Conservation (phyloP, 176 grass and related monocot genomes). For the Aegilops sharonensis region DNA sequence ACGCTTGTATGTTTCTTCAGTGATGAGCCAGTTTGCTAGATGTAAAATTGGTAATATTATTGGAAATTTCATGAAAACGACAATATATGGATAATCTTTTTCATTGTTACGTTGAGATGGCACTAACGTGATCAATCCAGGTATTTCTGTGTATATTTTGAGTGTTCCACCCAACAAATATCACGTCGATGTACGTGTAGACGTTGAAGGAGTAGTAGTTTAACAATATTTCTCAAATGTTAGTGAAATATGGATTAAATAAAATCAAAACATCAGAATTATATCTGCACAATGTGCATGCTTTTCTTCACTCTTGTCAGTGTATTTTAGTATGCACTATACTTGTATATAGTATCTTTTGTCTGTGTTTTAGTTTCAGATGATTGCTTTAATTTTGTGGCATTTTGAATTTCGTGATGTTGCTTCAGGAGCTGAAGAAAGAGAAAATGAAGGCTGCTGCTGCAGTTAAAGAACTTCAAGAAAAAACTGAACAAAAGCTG, state of each 20-base stretch:
- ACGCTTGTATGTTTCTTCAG: not conserved
- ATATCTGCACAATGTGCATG: not conserved
- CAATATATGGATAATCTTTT: not conserved
- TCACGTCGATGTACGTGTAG: not conserved
- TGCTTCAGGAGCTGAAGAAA: conserved; percentile 84
- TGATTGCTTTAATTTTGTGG: not conserved
- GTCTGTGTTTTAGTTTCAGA: conserved; percentile 11
- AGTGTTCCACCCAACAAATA: not conserved
- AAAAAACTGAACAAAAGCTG: conserved; percentile 73
- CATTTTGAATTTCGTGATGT: conserved; percentile 28
- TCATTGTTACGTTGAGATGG: not conserved
- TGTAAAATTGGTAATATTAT: not conserved
- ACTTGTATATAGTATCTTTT: not conserved
- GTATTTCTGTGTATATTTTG: not conserved
- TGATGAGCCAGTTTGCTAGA: conserved; percentile 23
- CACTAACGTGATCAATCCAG: not conserved
- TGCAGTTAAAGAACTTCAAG: conserved; percentile 64
- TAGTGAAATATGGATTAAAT: conserved; percentile 10
- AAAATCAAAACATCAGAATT: not conserved
- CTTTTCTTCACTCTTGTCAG: not conserved
- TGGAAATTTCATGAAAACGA: not conserved
- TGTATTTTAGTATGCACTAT: not conserved
- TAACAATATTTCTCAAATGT: conserved; percentile 6
- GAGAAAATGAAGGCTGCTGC: conserved; percentile 66
- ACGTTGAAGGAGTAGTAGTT: not conserved